A percentile compares a stretch with the other conserved stretches of the same genome.
These are phyloP conservation scores for Pleomassaria siparia DNA, from an alignment of 2,329 filamentous ascomycete species.

Conservation along the genomic window DNA sequence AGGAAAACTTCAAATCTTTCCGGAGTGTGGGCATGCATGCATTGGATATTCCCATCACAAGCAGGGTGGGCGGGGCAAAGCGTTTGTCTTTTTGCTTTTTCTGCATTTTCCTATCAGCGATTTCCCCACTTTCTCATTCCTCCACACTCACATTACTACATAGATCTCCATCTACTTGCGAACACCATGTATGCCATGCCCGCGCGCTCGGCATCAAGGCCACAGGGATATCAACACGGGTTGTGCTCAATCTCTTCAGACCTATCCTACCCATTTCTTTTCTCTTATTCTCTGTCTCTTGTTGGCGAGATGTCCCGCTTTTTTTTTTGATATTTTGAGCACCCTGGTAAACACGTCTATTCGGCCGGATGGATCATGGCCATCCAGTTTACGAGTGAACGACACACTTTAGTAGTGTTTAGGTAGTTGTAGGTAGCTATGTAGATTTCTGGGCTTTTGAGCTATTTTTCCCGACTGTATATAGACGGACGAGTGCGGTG, in stretches of 20 bases:
- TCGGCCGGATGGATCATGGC: conserved; percentile 7
- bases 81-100: conserved; percentile 3
- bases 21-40: neutral
- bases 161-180: neutral
- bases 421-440: conserved; percentile 3
- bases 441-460: conserved; percentile 1
- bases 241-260: neutral
- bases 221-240: conserved; percentile 12
- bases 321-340: conserved; percentile 1
- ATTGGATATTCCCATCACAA: neutral
- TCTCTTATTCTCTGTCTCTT: neutral
- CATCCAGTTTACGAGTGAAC: conserved; percentile 10
- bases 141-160: neutral
- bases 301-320: neutral
- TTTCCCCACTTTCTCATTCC: neutral
- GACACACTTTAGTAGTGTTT: conserved; percentile 1
- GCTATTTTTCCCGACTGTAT: neutral
- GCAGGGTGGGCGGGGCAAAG: conserved; percentile 1
- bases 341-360: conserved; percentile 11
- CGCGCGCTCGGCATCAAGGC: conserved; percentile 9
- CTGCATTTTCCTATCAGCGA: neutral
- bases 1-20: conserved; percentile 3
- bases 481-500: neutral
- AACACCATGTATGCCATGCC: too few species aligned
- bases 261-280: neutral